A percentile compares a stretch with the other conserved stretches of the same genome.
Conservation (phyloP, 116 monocot species). For the Phalaenopsis hybrid region DNA sequence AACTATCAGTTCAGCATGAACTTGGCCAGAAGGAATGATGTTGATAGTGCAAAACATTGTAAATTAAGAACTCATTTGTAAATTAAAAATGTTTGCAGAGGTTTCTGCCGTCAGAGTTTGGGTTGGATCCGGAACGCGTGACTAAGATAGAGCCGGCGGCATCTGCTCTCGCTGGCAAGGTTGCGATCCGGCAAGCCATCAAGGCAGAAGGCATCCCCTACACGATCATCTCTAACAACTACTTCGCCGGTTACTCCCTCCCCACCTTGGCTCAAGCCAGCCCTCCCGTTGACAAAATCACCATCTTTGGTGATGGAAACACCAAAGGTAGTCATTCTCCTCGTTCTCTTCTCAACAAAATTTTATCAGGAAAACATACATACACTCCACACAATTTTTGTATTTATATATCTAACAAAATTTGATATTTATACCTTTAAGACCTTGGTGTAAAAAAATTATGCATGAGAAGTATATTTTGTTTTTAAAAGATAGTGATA, state of each 20-base stretch:
- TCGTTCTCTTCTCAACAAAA: too few species aligned
- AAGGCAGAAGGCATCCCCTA: conserved; percentile 8
- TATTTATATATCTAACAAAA: too few species aligned
- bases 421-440: too few species aligned
- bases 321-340: conserved; percentile 9
- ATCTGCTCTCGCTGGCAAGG: conserved; percentile 5
- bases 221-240: conserved; percentile 15
- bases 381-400: too few species aligned
- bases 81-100: conserved; percentile 6
- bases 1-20: too few species aligned
- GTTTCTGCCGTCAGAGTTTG: conserved; percentile 21
- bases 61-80: neutral
- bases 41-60: neutral
- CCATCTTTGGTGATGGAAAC: conserved; percentile 22
- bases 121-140: conserved; percentile 9
- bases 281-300: conserved; percentile 9
- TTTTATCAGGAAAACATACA: too few species aligned
- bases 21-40: neutral
- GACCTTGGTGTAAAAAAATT: too few species aligned
- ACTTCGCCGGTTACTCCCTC: conserved; percentile 14
- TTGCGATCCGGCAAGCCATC: conserved; percentile 6
- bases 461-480: too few species aligned
- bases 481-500: too few species aligned
- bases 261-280: conserved; percentile 7
- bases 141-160: neutral